A percentile compares a stretch with the other conserved stretches of the same genome.
These are phyloP conservation scores for Phylloporus rhodoxanthus DNA, from an alignment of 768 basidiomycete species.

Conservation along the genomic window DNA sequence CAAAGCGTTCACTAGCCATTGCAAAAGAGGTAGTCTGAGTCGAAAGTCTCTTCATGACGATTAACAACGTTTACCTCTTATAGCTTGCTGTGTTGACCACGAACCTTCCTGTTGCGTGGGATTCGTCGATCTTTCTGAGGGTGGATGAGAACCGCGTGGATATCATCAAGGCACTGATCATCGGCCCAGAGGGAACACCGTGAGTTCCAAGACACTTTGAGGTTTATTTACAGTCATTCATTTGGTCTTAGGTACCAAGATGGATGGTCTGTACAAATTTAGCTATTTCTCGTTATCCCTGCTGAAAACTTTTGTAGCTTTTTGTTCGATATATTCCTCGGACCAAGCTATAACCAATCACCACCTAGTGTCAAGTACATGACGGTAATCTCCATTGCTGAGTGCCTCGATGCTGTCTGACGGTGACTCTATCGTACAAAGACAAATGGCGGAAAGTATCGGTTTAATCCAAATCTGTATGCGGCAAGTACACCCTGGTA, in stretches of 20 bases:
- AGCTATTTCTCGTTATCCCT: background rate
- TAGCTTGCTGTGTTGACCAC: slow-evolving; percentile 91
- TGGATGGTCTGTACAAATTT: slow-evolving; percentile 60
- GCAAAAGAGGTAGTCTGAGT: slow-evolving; percentile 76
- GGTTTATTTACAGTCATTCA: slow-evolving; percentile 1
- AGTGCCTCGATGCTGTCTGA: slow-evolving; percentile 10
- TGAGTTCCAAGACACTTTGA: slow-evolving; percentile 36
- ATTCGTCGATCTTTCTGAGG: slow-evolving; percentile 87
- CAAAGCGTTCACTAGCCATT: slow-evolving; percentile 88
- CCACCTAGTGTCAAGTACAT: slow-evolving; percentile 73
- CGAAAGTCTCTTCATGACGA: background rate
- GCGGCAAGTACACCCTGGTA: slow-evolving; percentile 46
- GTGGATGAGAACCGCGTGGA: slow-evolving; percentile 92
- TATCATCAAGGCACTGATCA: slow-evolving; percentile 86
- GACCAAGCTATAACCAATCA: slow-evolving; percentile 81
- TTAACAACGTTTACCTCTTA: slow-evolving; percentile 12
- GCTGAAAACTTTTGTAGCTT: slow-evolving; percentile 36
- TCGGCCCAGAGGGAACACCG: slow-evolving; percentile 92
- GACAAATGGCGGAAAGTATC: slow-evolving; percentile 84
- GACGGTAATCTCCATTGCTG: slow-evolving; percentile 34
- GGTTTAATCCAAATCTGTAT: slow-evolving; percentile 94
- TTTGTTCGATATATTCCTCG: slow-evolving; percentile 91
- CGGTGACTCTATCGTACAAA: slow-evolving; percentile 21
- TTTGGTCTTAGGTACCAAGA: slow-evolving; percentile 64
- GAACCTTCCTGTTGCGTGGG: slow-evolving; percentile 91